These are phyloP conservation scores for Ophiocytium majus DNA, from an alignment of 352 stramenopile genomes.

Conservation along the genomic window DNA sequence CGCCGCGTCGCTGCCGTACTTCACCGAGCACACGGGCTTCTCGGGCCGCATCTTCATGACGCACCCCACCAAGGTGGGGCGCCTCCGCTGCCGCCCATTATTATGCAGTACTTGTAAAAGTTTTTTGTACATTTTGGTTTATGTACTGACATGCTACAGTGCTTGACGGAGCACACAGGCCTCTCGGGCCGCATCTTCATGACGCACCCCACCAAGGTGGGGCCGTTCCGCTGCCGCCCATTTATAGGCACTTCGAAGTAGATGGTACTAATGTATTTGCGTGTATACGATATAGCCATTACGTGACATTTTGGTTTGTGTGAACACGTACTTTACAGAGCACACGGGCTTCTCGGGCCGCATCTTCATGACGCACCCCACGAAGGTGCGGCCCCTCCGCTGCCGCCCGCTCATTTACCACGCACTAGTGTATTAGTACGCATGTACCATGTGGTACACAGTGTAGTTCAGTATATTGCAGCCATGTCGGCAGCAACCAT, in stretches of 20 bases:
- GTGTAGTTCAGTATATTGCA: no score
- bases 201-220: conserved; percentile 95
- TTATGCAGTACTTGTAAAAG: neutral
- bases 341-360: conserved; percentile 93
- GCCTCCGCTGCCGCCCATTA: neutral
- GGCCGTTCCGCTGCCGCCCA: no score
- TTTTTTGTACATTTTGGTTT: neutral
- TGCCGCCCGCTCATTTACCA: no score
- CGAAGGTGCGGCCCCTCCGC: conserved; percentile 70
- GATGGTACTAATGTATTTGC: no score
- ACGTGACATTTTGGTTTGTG: no score
- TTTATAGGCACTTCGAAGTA: no score
- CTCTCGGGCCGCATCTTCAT: conserved; percentile 98
- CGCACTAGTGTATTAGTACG: no score
- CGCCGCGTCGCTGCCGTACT: conserved; percentile 95
- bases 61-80: conserved; percentile 88
- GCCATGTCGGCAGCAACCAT: no score
- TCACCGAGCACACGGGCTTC: conserved; percentile 98
- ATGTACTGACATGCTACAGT: conserved; percentile 82
- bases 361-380: conserved; percentile 99
- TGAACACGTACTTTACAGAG: conserved; percentile 98
- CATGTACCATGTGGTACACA: no score
- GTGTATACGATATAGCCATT: no score
- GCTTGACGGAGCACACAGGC: conserved; percentile 97
- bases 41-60: conserved; percentile 99